A percentile compares a stretch with the other conserved stretches of the same genome.
Conservation (phyloP, 179 eudicot genomes). For the Nepenthes alata region DNA sequence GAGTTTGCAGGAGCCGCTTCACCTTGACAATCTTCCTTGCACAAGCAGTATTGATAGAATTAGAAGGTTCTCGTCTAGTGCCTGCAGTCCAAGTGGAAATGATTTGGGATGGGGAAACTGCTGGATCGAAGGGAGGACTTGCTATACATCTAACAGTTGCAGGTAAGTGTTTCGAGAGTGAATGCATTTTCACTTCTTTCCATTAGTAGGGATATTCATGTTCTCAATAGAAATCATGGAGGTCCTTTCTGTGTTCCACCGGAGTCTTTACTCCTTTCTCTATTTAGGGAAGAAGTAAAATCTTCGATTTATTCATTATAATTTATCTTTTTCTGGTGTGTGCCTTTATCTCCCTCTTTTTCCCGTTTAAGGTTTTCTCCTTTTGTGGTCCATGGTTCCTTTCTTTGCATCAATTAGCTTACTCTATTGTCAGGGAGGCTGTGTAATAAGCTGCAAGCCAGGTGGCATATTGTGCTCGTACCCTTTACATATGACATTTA, state of each 20-base stretch:
- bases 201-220: neutral
- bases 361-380: no score
- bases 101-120: slow-evolving; percentile 62
- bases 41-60: slow-evolving; percentile 55
- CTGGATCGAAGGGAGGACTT: slow-evolving; percentile 75
- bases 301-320: no score
- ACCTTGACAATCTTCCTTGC: slow-evolving; percentile 72
- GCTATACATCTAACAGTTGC: slow-evolving; percentile 83
- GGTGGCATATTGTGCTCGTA: no score
- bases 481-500: no score
- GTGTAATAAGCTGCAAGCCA: no score
- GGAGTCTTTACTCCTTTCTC: neutral
- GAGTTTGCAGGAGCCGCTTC: slow-evolving; percentile 83
- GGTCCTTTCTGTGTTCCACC: neutral
- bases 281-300: neutral
- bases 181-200: neutral
- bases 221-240: neutral
- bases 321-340: no score
- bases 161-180: slow-evolving; percentile 21
- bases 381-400: no score
- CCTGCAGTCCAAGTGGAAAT: slow-evolving; percentile 62
- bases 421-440: no score
- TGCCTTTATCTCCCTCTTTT: no score
- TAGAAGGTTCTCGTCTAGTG: slow-evolving; percentile 64
- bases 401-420: no score